Conservation (phyloP, 129 eudicot genomes). For the Apium graveolens region DNA sequence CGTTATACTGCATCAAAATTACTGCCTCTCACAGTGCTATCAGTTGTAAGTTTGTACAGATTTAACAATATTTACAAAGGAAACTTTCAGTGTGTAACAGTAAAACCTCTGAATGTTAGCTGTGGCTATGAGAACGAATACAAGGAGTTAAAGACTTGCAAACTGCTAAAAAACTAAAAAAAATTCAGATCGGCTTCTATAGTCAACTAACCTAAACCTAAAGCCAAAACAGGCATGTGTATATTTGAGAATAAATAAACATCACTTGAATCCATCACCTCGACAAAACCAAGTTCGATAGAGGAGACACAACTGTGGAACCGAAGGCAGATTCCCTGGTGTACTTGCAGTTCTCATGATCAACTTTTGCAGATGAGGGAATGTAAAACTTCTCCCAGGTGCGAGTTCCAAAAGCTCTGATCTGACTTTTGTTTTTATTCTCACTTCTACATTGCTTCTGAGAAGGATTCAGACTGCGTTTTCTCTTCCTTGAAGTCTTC, state of each 20-base stretch:
- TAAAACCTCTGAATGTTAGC: background rate
- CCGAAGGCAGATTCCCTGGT: slow-evolving; percentile 29
- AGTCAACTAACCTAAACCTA: slow-evolving; percentile 2
- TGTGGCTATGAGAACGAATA: background rate
- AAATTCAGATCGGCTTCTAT: background rate
- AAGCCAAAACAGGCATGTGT: background rate
- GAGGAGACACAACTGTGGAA: slow-evolving; percentile 38
- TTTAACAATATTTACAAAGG: background rate
- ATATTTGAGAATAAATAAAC: background rate
- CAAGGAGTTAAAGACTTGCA: background rate
- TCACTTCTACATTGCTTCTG: slow-evolving; percentile 17
- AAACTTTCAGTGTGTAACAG: background rate
- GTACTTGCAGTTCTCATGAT: slow-evolving; percentile 50
- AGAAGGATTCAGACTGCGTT: slow-evolving; percentile 19
- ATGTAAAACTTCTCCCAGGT: slow-evolving; percentile 21
- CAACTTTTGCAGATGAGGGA: slow-evolving; percentile 25
- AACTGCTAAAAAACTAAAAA: background rate
- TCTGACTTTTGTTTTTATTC: slow-evolving; percentile 5
- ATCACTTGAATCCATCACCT: slow-evolving; percentile 22
- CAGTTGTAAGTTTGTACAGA: background rate
- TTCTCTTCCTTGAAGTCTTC: slow-evolving; percentile 60
- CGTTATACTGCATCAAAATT: slow-evolving; percentile 6
- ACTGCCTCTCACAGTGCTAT: background rate
- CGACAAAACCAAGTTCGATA: slow-evolving; percentile 66
- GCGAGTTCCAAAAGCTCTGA: slow-evolving; percentile 17